These are phyloP conservation scores for Monosporascus ibericus DNA, from an alignment of 2,329 filamentous ascomycete genomes.

Conservation along the genomic window DNA sequence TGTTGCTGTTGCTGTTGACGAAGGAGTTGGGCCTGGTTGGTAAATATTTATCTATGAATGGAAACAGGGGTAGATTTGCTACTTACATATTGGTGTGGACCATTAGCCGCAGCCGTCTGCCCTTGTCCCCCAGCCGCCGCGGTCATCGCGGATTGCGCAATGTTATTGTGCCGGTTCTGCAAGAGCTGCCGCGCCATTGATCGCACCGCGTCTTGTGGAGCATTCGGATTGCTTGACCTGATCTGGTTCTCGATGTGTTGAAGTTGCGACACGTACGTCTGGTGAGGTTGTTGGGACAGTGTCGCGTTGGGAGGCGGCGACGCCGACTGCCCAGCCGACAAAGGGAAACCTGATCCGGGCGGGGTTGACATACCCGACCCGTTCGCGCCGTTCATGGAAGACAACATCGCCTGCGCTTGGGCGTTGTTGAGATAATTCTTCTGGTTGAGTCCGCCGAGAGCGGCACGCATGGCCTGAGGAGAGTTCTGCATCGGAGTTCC, in stretches of 20 bases:
- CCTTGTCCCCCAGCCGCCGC: slow-evolving; percentile 45
- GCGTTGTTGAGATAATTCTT: slow-evolving; percentile 47
- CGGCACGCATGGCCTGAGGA: slow-evolving; percentile 37
- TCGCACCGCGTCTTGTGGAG: slow-evolving; percentile 43
- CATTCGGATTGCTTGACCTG: slow-evolving; percentile 43
- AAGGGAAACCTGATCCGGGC: slow-evolving; percentile 38
- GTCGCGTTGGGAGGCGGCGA: slow-evolving; percentile 38
- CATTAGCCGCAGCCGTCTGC: slow-evolving; percentile 42
- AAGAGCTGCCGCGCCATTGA: slow-evolving; percentile 47
- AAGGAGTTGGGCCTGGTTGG: slow-evolving; percentile 35
- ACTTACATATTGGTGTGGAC: slow-evolving; percentile 51
- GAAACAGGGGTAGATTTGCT: too few species aligned
- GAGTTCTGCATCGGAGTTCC: slow-evolving; percentile 29
- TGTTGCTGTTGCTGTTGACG: slow-evolving; percentile 51
- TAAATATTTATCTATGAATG: too few species aligned
- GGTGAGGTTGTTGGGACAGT: slow-evolving; percentile 37
- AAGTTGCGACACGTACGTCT: slow-evolving; percentile 42
- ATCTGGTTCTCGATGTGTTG: slow-evolving; percentile 47
- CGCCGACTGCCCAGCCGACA: slow-evolving; percentile 38
- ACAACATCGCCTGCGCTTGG: slow-evolving; percentile 42
- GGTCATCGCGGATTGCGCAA: slow-evolving; percentile 46
- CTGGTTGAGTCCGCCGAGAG: slow-evolving; percentile 40
- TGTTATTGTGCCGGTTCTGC: slow-evolving; percentile 34
- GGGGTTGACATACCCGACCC: slow-evolving; percentile 38
- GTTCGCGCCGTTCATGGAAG: slow-evolving; percentile 40